Evolutionary conservation across 108 stramenopile species (phyloP), one percentile per base, ranked within the genome.

Genomic region (Skeletonema grethae): DNA sequence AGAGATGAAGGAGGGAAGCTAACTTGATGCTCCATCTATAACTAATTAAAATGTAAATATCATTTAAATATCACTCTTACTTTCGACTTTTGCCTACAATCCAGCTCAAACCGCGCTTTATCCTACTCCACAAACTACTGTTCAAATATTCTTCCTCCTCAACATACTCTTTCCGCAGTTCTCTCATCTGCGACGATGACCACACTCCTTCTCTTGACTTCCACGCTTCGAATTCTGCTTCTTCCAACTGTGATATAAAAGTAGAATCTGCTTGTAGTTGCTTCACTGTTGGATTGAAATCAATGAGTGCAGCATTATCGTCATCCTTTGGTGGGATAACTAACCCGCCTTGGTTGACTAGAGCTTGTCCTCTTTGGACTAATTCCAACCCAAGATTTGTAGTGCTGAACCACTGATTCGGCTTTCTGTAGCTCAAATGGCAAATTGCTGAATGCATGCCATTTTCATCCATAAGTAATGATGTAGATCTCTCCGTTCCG

Each of bases 191-290:
- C 1, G 72, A 57, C 16, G 73, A 71, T 1, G 84, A 72, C 93
- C 93, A 94, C 78, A 94, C 88, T 3, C 93, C 93, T 13, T 36
- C 34, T 15, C 55, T 71, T 45, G 69, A 45, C 59, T 87, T 83
- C 34, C 75, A 85, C 0, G 90, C 88, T 58, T 84, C 55, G 58
- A 80, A 88, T 56, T 94, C 90, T 0, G 72, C 76, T 46, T 70
- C 35, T 34, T 71, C 77, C 72, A 94, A 77, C 61, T 73, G 61
- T 16, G 90, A 85, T 4, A 90, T 34, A 39, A 91, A 94, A 20
- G 82, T 77, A 20, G 77, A 74, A 76, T 94, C 90, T 5, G 66
- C 28, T 48, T 82, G 78, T 13, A 90, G 67, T 63, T 90, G 85
- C 15, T 79, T 60, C 2, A 87, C 57, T 13, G 81, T 76, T 45